These are phyloP conservation scores for Wickerhamiella dianesei DNA, from an alignment of 805 yeast species.

Conservation along the genomic window DNA sequence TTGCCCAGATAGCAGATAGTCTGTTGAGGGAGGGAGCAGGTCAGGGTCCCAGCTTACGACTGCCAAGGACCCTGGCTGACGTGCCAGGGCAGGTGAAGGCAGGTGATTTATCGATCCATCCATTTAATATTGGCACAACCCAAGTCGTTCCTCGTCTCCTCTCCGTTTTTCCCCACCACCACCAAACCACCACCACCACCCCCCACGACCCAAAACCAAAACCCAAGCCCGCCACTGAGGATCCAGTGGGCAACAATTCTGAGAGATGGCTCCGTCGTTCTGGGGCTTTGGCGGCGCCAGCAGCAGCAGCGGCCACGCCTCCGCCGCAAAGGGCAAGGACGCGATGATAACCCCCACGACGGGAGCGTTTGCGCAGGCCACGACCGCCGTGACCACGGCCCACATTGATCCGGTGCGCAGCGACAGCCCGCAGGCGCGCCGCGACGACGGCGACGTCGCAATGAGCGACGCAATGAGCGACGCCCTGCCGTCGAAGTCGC, in stretches of 20 bases:
- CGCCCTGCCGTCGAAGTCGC: not conserved
- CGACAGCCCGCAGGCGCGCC: not conserved
- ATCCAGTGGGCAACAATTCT: no score
- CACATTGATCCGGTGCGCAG: constrained; percentile 6
- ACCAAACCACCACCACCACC: not conserved
- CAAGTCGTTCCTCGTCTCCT: no score
- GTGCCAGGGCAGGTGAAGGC: not conserved
- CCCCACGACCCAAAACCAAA: no score
- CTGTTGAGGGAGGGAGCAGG: no score
- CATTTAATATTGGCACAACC: no score
- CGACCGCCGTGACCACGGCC: constrained; percentile 14
- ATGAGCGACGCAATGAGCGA: not conserved
- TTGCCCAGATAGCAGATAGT: not conserved
- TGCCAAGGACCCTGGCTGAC: no score
- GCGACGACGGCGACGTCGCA: not conserved
- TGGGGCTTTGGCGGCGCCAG: constrained; percentile 15
- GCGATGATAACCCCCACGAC: constrained; percentile 13
- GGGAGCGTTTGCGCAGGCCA: constrained; percentile 16
- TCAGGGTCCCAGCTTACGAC: no score
- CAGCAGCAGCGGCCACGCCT: constrained; percentile 3
- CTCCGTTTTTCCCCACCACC: not conserved
- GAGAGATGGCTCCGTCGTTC: constrained; percentile 14
- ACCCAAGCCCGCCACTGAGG: no score
- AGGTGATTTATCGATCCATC: not conserved
- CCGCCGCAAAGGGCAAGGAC: not conserved